A percentile compares a stretch with the other conserved stretches of the same genome.
phyloP scores from a whole-genome alignment of 805 yeast species.

The Yamadazyma olivae region DNA sequence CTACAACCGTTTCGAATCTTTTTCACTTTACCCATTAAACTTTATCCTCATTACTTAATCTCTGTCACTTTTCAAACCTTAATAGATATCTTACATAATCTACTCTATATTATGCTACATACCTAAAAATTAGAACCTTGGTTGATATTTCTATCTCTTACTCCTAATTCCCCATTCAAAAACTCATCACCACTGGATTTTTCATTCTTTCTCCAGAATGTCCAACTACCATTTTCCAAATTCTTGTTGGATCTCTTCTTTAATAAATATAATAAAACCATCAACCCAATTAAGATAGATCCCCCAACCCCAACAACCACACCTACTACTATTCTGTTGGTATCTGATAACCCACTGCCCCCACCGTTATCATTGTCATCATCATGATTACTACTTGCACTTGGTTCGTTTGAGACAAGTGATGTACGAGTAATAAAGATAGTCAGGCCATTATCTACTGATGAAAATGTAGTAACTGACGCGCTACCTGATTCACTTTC shows the following conservation, averaged over 20 bases:
- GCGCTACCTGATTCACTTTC: background rate
- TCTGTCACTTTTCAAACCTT: no score
- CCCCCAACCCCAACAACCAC: constrained; percentile 49
- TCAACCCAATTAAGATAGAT: constrained; percentile 33
- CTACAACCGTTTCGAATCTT: no score
- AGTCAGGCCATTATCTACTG: constrained; percentile 35
- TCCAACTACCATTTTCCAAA: constrained; percentile 37
- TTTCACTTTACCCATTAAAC: no score
- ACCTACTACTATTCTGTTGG: constrained; percentile 44
- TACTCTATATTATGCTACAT: no score
- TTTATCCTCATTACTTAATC: no score
- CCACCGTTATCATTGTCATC: constrained; percentile 3
- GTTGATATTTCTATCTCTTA: constrained; percentile 45
- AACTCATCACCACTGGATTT: constrained; percentile 39
- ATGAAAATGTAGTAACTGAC: constrained; percentile 23
- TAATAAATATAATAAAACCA: constrained; percentile 31
- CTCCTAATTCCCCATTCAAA: constrained; percentile 46
- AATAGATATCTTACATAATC: no score
- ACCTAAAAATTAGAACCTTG: constrained; percentile 42
- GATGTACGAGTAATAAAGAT: constrained; percentile 40
- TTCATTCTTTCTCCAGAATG: constrained; percentile 47
- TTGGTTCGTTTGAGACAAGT: constrained; percentile 19
- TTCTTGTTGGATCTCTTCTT: constrained; percentile 31
- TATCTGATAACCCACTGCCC: constrained; percentile 36
- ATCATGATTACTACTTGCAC: constrained; percentile 18